Evolutionary conservation across 1,284 basidiomycete genomes (phyloP).

Genomic region (Leccinum ponderosum): DNA sequence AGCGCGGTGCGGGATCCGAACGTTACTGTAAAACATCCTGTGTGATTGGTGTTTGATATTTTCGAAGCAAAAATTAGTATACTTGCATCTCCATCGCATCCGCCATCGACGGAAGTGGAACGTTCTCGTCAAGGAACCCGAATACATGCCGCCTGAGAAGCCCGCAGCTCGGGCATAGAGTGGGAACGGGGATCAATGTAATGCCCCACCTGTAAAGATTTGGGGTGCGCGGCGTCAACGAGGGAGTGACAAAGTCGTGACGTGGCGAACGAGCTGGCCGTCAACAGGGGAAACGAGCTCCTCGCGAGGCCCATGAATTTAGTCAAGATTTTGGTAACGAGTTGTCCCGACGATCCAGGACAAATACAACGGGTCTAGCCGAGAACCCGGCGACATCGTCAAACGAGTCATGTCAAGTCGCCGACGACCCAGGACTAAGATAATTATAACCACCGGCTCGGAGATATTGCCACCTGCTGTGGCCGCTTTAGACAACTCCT

Average conservation of each 20-base stretch:
- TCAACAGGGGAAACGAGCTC: not conserved
- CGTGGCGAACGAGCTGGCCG: not conserved
- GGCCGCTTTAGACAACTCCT: not conserved
- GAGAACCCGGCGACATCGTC: not conserved
- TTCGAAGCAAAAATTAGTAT: not conserved
- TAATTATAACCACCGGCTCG: not conserved
- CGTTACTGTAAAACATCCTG: not conserved
- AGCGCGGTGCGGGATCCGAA: not conserved
- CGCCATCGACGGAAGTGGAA: slow-evolving; percentile 29
- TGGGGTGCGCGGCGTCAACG: slow-evolving; percentile 1
- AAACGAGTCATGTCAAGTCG: not conserved
- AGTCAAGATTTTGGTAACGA: not conserved
- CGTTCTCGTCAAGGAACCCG: slow-evolving; percentile 8
- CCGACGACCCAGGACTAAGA: not conserved
- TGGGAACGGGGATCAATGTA: slow-evolving; percentile 15
- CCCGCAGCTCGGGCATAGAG: slow-evolving; percentile 21
- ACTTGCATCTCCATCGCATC: slow-evolving; percentile 24
- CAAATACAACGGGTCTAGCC: not conserved
- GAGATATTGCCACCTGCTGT: not conserved
- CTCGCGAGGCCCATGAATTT: not conserved
- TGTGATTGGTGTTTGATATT: slow-evolving; percentile 5
- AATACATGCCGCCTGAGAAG: slow-evolving; percentile 7
- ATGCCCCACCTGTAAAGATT: slow-evolving; percentile 5
- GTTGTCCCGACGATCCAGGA: not conserved
- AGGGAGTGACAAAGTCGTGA: not conserved